A percentile compares a stretch with the other conserved stretches of the same genome.
Evolutionary conservation across 2,329 filamentous ascomycete species (phyloP).

Genomic region (Hawksworthiomyces lignivorus): DNA sequence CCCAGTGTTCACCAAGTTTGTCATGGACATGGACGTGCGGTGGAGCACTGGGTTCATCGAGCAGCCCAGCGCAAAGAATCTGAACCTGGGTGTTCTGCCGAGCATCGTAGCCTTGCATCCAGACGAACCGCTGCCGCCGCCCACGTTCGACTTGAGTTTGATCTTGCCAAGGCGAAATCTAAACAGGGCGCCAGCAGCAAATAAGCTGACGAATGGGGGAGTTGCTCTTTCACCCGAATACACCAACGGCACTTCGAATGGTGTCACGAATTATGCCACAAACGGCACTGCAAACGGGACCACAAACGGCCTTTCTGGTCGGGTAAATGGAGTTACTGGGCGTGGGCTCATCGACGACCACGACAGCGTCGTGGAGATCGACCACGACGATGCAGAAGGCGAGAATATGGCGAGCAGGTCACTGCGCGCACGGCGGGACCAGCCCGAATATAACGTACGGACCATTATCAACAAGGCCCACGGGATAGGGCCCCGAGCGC

Average conservation of each 20-base stretch:
- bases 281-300: not conserved
- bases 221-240: constrained; percentile 6
- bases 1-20: constrained; percentile 31
- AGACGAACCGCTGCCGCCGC: constrained; percentile 19
- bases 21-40: constrained; percentile 41
- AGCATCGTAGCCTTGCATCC: constrained; percentile 36
- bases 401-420: constrained; percentile 45
- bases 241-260: not conserved
- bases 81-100: constrained; percentile 35
- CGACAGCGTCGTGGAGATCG: constrained; percentile 19
- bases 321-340: no score
- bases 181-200: constrained; percentile 18
- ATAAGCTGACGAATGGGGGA: no score
- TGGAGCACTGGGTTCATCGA: constrained; percentile 35
- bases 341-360: no score
- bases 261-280: not conserved
- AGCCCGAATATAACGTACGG: constrained; percentile 53
- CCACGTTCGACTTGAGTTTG: constrained; percentile 1
- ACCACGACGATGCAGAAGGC: constrained; percentile 32
- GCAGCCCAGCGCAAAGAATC: constrained; percentile 21
- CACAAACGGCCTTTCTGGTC: constrained; percentile 14
- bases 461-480: constrained; percentile 50
- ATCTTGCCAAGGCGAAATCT: constrained; percentile 3
- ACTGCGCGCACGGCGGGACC: constrained; percentile 38
- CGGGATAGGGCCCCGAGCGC: constrained; percentile 38